Evolutionary conservation across 148 eudicot genomes (phyloP), one percentile per base, ranked within the genome.

Genomic region (Persicaria maculosa): DNA sequence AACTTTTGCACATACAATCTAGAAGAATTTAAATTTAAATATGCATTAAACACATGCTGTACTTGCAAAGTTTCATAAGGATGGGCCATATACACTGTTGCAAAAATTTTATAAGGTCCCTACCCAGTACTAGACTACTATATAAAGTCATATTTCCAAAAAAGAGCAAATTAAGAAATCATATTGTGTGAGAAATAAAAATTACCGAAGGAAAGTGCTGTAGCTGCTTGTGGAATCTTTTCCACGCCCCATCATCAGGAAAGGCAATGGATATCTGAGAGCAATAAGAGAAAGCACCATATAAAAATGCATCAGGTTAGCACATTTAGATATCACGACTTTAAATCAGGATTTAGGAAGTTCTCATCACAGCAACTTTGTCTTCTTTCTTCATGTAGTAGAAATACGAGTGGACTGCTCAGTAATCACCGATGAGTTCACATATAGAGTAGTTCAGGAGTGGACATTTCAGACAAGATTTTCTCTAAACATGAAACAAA

Each of bases 191-290:
- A 4, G 43, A 1, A 12, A 10, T 10, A 5, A 17, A 65, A 40
- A 15, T 80, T 88, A 92, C 99, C 88, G 77, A 85, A 40, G 97
- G 97, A 73, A 90, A 95, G 81, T 95, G 99, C 76, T 95, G 99
- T 74, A 95, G 92, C 89, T 90, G 96, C 85, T 95, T 95, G 82
- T 90, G 92, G 80, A 95, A 95, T 74, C 97, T 85, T 86, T 95
- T 95, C 99, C 99, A 95, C 45, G 99, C 89, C 82, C 99, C 99
- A 82, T 95, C 99, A 83, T 95, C 97, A 17, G 99, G 99, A 82
- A 95, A 95, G 74, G 99, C 99, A 71, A 95, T 82, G 45, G 97
- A 81, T 81, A 95, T 95, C 98, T 95, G 84, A 58, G 46, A 65
- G 20, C 44, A 73, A 52, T 2, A 53, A 70, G 54, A 58, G 16